Evolutionary conservation across 1,139 yeast species (phyloP).

Genomic region (Saccharomyces hybrid): DNA sequence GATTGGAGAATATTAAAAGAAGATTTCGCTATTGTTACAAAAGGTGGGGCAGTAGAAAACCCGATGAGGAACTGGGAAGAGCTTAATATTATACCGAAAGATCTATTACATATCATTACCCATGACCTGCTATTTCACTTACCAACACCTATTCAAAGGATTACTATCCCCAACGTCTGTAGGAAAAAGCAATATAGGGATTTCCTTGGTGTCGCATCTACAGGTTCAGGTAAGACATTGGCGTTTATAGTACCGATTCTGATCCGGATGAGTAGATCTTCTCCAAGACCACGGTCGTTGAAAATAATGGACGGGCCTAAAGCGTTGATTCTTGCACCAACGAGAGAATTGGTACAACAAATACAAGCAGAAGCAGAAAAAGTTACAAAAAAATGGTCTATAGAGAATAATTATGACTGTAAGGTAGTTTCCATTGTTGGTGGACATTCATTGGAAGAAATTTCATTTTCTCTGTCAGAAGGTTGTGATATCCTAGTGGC

Average conservation of each 20-base stretch:
- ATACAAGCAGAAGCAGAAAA: constrained; percentile 59
- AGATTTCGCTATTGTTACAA: constrained; percentile 60
- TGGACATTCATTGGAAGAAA: constrained; percentile 78
- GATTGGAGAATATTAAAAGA: constrained; percentile 89
- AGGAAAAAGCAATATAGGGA: constrained; percentile 40
- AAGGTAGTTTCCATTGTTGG: constrained; percentile 71
- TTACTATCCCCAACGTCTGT: constrained; percentile 71
- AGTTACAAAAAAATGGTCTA: constrained; percentile 37
- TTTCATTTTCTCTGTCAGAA: constrained; percentile 47
- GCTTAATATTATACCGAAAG: constrained; percentile 46
- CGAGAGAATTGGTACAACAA: constrained; percentile 89
- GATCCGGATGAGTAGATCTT: constrained; percentile 43
- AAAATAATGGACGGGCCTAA: constrained; percentile 51
- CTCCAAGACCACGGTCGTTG: constrained; percentile 32
- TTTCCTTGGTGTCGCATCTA: constrained; percentile 85
- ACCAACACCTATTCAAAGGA: constrained; percentile 90
- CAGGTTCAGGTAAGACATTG: constrained; percentile 93
- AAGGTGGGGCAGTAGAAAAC: constrained; percentile 42
- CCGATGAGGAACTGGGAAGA: constrained; percentile 68
- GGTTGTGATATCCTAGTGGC: constrained; percentile 85
- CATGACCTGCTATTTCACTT: constrained; percentile 40
- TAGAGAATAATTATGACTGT: constrained; percentile 34
- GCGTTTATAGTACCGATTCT: constrained; percentile 74
- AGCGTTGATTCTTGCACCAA: constrained; percentile 74
- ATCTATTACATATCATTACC: constrained; percentile 35